Base-by-base conservation (phyloP, 768 basidiomycete species). In the Guyanaporus albipodus region DNA sequence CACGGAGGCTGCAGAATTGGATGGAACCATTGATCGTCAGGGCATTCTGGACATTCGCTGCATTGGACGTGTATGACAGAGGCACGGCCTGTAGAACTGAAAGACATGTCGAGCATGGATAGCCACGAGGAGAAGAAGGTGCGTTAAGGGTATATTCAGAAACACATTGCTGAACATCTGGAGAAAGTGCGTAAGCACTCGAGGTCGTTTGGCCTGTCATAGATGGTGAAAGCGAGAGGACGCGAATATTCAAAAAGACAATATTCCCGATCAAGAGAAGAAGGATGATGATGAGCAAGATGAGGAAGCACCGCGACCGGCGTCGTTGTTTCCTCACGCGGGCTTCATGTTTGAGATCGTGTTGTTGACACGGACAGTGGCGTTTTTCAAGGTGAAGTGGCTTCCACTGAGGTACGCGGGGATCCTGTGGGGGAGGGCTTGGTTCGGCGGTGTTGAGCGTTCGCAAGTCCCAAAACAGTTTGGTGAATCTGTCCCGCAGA, bases 1-100 rank as follows among this genome's bases (percentile, higher is more conserved):
- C 63, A 6, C 72, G 63, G 26, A 78, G 63, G 11, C 75, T 64
- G 47, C 76, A 78, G 49, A 78, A 78, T 51, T 78, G 76, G 1
- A 73, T 42, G 5, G 70, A 71, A 26, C 70, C 67, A 27, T 49
- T 46, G 38, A 71, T 60, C 21, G 51, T 41, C 48, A 70, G 66
- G 17, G 61, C 40, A 24, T 69, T 62, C 50, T 72, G 60, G 17
- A 63, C 38, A 40, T 71, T 66, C 21, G 63, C 60, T 14, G 60
- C 44, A 40, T 12, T 54, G 8, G 63, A 53, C 45, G 57, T 51
- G 35, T 62, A 66, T n/a, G 68, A 57, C 23, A 49, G 61, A 5
- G 76, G 68, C 15, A 76, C 63, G 8, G 60, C 59, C 48, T 67
- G 66, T 6, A 78, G 56, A 27, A 65, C 52, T 0, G 77, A 56